Conservation (phyloP, 2,329 filamentous ascomycete genomes). For the Fusarium sp. region DNA sequence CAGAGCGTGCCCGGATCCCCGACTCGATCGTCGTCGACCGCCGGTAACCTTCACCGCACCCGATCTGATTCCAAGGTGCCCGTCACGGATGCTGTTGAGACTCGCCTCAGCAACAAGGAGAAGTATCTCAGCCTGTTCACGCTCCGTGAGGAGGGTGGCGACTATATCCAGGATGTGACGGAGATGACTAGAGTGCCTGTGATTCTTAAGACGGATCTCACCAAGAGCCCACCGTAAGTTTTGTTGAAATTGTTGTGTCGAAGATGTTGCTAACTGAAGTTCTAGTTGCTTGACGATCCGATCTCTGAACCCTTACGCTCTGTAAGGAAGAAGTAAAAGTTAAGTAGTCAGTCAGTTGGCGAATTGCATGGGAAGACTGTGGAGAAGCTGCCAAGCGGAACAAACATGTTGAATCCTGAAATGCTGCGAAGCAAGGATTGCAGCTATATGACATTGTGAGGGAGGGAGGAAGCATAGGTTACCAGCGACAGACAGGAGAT, state of each 20-base stretch:
- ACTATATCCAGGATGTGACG: slow-evolving; percentile 97
- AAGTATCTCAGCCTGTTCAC: slow-evolving; percentile 92
- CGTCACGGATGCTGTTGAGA: slow-evolving; percentile 75
- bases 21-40: slow-evolving; percentile 72
- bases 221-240: slow-evolving; percentile 99
- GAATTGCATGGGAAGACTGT: slow-evolving; percentile 16
- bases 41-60: slow-evolving; percentile 79
- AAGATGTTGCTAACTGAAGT: slow-evolving; percentile 35
- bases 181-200: slow-evolving; percentile 99
- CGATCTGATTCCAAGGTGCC: slow-evolving; percentile 94
- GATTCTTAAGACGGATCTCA: slow-evolving; percentile 96
- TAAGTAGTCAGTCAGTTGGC: slow-evolving; percentile 2
- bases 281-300: slow-evolving; percentile 81
- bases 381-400: background rate
- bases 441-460: slow-evolving; percentile 18
- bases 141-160: slow-evolving; percentile 87
- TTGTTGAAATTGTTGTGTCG: background rate
- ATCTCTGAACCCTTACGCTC: slow-evolving; percentile 79
- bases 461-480: slow-evolving; percentile 10
- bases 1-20: slow-evolving; percentile 96
- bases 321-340: slow-evolving; percentile 50
- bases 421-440: slow-evolving; percentile 14
- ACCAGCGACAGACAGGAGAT: slow-evolving; percentile 3
- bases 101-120: slow-evolving; percentile 88
- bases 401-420: slow-evolving; percentile 5